These are phyloP conservation scores for Ulota crispa DNA, from an alignment of 225 moss, liverwort and hornwort species.

Conservation along the genomic window DNA sequence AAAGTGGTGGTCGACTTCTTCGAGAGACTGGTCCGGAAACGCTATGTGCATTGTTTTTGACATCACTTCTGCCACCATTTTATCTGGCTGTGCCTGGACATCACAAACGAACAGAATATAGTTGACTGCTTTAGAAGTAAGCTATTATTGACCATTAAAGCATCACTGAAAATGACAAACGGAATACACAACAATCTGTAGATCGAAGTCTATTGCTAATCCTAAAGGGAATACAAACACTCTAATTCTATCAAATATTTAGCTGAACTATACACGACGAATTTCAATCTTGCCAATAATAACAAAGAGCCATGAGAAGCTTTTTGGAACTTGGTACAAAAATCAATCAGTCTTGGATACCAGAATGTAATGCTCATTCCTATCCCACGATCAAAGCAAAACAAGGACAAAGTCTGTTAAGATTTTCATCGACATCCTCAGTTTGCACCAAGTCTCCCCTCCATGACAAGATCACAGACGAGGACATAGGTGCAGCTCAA, in stretches of 20 bases:
- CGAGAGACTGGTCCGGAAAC: constrained; percentile 50
- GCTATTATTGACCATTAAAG: neutral
- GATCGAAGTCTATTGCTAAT: neutral
- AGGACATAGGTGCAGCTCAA: neutral
- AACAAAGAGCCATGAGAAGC: neutral
- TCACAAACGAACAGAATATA: neutral
- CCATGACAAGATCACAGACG: neutral
- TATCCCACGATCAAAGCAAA: neutral
- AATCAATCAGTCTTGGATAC: neutral
- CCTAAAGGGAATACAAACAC: neutral
- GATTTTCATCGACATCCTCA: neutral
- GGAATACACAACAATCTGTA: neutral
- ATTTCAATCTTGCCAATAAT: too few species aligned
- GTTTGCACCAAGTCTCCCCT: neutral
- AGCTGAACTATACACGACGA: neutral
- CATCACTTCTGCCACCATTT: constrained; percentile 77
- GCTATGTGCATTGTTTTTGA: constrained; percentile 72
- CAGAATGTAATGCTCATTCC: neutral
- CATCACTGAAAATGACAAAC: neutral
- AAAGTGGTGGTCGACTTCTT: constrained; percentile 65
- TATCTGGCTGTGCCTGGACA: constrained; percentile 72
- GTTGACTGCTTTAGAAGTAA: too few species aligned
- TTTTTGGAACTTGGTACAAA: neutral
- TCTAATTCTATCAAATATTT: neutral
- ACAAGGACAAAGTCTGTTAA: neutral